Base-by-base conservation (phyloP, 1,139 yeast genomes). In the Sugiyamaella neomexicana region DNA sequence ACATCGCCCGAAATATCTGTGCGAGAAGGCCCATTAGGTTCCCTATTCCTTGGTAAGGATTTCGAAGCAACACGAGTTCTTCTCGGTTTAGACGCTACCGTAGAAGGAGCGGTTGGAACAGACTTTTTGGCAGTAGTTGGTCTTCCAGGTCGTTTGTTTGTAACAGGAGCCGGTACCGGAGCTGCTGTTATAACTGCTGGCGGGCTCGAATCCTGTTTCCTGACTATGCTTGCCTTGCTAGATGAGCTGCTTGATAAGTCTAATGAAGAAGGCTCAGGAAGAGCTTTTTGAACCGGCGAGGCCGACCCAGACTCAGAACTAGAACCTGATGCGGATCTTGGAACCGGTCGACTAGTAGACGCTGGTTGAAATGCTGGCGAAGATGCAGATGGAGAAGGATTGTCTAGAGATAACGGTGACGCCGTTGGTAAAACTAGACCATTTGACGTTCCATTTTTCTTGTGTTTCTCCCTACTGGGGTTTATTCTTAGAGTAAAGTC, bases 401-500 rank as follows among this genome's bases (percentile, higher is more conserved):
- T 39, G n/a, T 50, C 48, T 7, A 40, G 51, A 8, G 45, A 27
- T 10, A 20, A 5, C 29, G 45, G n/a, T 2, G 45, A 20, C 2
- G 40, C 20, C 5, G 50, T n/a, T 4, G 51, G 51, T 20, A 47
- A 42, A 10, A 41, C 51, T n/a, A 47, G 12, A 20, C 51, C 46
- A 31, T 31, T 40, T 3, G 38, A 12, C 2, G 20, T 32, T 6
- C 29, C 16, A 25, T 32, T 27, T 43, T 51, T 57, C 31, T 54
- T 55, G n/a, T 58, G 55, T 53, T 58, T 62, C 47, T 64, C 70
- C 12, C 68, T 59, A 40, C 62, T 60, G 6, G 68, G 61, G 17
- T 63, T 60, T 40, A 68, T 68, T 34, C 69, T 60, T 36, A 69
- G 44, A 5, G 67, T 62, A 37, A 61, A 56, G 50, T 62, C 65